phyloP scores from a whole-genome alignment of 78 protist genomes.

The Cyanophora paradoxa region DNA sequence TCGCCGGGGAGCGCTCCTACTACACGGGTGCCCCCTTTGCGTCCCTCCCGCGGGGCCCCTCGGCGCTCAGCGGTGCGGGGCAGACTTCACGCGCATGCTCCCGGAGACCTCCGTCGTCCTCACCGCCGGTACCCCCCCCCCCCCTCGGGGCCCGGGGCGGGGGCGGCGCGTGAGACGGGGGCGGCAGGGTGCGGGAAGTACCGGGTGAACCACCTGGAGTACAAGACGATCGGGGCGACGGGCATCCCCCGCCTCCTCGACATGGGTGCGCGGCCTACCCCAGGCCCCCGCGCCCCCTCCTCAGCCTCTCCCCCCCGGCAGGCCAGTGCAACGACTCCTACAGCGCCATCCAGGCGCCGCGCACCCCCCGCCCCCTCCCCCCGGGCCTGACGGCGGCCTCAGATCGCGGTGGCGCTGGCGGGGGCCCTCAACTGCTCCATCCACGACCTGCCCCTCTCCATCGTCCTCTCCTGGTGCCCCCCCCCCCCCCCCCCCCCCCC shows the following conservation, averaged over 20 bases:
- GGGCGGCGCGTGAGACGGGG: no score
- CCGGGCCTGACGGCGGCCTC: no score
- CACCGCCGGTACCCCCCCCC: no score
- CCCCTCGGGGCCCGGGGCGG: no score
- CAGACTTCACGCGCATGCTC: conserved; percentile 32
- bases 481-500: no score
- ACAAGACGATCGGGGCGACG: conserved; percentile 53
- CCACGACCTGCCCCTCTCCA: conserved; percentile 63
- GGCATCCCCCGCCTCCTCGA: conserved; percentile 81
- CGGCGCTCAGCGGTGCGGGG: neutral
- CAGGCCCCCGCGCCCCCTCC: no score
- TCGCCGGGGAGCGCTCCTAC: conserved; percentile 54
- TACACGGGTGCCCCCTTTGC: conserved; percentile 28
- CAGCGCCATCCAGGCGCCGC: conserved; percentile 63
- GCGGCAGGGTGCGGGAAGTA: conserved; percentile 20
- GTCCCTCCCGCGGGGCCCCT: no score
- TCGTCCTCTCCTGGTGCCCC: conserved; percentile 52
- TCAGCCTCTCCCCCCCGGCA: no score
- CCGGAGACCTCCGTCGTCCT: conserved; percentile 51
- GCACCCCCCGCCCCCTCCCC: conserved; percentile 1
- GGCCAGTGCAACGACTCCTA: conserved; percentile 89
- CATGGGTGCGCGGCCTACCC: no score
- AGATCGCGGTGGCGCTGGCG: neutral
- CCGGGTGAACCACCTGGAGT: conserved; percentile 15
- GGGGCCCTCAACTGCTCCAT: conserved; percentile 18